Conservation (phyloP, 163 green algal species). For the Trebouxiophyceae sp. region DNA sequence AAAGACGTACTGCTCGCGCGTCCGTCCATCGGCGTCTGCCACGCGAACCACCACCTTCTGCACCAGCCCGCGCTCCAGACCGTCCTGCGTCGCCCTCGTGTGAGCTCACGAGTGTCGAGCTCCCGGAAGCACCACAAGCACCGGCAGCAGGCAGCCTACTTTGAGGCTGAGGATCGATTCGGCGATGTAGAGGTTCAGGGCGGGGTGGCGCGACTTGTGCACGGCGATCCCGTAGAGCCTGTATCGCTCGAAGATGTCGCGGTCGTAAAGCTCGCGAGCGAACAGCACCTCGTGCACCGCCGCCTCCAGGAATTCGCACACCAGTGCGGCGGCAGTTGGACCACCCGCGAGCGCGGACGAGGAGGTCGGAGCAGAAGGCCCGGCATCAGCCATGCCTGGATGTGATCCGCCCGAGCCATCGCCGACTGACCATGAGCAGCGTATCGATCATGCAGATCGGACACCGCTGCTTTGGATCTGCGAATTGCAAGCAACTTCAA, state of each 20-base stretch:
- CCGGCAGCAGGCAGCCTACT: constrained; percentile 4
- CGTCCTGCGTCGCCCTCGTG: constrained; percentile 12
- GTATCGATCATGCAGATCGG: too few relatives aligned
- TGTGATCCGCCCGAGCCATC: too few relatives aligned
- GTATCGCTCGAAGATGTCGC: constrained; percentile 40
- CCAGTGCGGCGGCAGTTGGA: too few relatives aligned
- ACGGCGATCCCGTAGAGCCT: constrained; percentile 45
- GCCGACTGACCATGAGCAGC: too few relatives aligned
- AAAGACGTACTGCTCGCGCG: constrained; percentile 24
- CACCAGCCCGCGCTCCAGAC: constrained; percentile 1
- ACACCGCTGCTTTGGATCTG: too few relatives aligned
- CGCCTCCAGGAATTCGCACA: constrained; percentile 12
- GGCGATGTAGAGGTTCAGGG: constrained; percentile 46
- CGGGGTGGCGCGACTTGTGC: constrained; percentile 38
- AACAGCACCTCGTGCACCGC: constrained; percentile 15
- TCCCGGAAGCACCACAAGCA: not conserved
- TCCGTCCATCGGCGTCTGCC: not conserved
- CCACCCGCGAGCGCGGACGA: too few relatives aligned
- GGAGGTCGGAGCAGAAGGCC: too few relatives aligned
- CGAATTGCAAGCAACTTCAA: too few relatives aligned
- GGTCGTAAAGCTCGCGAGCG: constrained; percentile 33
- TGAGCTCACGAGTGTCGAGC: not conserved
- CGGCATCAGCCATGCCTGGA: too few relatives aligned
- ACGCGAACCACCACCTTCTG: constrained; percentile 25
- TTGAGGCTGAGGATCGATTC: constrained; percentile 26